phyloP scores from a whole-genome alignment of 1,139 yeast genomes.

The Meyerozyma guilliermondii region DNA sequence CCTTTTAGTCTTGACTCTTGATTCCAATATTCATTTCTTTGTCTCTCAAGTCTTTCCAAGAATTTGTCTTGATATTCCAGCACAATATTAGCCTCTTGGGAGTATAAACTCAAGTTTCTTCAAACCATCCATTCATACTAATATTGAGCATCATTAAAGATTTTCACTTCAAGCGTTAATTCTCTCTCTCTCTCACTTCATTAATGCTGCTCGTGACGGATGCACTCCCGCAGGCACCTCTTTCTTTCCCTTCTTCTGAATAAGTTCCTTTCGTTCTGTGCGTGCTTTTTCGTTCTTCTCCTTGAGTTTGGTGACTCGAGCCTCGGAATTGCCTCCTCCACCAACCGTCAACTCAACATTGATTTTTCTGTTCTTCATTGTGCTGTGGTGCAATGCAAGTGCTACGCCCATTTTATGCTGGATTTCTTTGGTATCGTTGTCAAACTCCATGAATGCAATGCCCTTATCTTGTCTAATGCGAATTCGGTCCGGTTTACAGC shows the following conservation, averaged over 20 bases:
- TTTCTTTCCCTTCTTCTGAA: conserved; percentile 22
- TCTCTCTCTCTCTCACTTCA: conserved; percentile 13
- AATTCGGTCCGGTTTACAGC: conserved; percentile 65
- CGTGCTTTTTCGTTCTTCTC: conserved; percentile 72
- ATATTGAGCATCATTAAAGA: no score
- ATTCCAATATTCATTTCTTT: no score
- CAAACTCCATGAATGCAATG: conserved; percentile 89
- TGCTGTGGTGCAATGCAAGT: conserved; percentile 73
- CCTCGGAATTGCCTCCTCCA: conserved; percentile 89
- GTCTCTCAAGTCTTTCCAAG: no score
- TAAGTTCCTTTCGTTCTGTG: conserved; percentile 55
- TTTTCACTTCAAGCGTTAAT: neutral
- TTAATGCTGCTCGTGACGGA: conserved; percentile 52
- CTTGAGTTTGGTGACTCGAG: conserved; percentile 65
- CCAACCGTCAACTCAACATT: conserved; percentile 97
- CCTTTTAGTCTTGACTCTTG: no score
- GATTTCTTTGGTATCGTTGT: conserved; percentile 55
- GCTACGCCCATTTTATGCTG: conserved; percentile 80
- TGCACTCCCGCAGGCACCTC: conserved; percentile 39
- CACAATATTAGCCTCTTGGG: no score
- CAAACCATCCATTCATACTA: no score
- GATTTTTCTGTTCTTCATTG: conserved; percentile 64
- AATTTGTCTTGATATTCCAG: no score
- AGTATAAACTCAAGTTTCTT: no score
- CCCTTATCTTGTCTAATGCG: conserved; percentile 83